phyloP scores from a whole-genome alignment of 73 alveolate species.

The Paramecium caudatum region DNA sequence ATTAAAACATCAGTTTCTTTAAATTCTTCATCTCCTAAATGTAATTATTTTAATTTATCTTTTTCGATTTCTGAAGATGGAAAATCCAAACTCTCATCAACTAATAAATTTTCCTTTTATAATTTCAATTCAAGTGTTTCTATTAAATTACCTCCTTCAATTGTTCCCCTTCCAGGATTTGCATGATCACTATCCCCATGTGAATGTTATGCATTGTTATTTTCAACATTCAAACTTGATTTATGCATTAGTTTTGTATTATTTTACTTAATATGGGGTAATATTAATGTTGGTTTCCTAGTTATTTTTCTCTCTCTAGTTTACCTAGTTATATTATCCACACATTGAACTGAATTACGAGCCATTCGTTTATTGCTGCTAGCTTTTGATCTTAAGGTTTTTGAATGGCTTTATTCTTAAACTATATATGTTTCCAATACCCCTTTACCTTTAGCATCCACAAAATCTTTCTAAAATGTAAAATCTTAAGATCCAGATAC shows the following conservation, averaged over 20 bases:
- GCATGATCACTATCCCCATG: constrained; percentile 47
- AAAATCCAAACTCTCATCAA: constrained; percentile 31
- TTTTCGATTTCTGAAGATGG: background rate
- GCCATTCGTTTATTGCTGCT: background rate
- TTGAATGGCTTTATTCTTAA: constrained; percentile 3
- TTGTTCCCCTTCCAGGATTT: background rate
- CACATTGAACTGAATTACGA: background rate
- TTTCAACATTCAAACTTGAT: constrained; percentile 50
- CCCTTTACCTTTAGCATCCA: constrained; percentile 81
- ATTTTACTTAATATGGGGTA: background rate
- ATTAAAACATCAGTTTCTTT: constrained; percentile 16
- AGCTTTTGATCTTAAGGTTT: background rate
- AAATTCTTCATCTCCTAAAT: constrained; percentile 37
- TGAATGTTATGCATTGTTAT: background rate
- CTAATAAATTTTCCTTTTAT: constrained; percentile 19
- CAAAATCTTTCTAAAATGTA: constrained; percentile 27
- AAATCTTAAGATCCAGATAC: constrained; percentile 31
- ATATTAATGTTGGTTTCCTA: constrained; percentile 29
- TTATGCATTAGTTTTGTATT: constrained; percentile 7
- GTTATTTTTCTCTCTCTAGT: background rate
- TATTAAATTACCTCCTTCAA: constrained; percentile 34
- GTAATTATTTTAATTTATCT: constrained; percentile 26
- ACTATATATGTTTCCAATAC: constrained; percentile 73
- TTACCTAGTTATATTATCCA: background rate
- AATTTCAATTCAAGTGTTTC: constrained; percentile 45